Conservation (phyloP, 75 land plant species). For the Picea sitchensis region DNA sequence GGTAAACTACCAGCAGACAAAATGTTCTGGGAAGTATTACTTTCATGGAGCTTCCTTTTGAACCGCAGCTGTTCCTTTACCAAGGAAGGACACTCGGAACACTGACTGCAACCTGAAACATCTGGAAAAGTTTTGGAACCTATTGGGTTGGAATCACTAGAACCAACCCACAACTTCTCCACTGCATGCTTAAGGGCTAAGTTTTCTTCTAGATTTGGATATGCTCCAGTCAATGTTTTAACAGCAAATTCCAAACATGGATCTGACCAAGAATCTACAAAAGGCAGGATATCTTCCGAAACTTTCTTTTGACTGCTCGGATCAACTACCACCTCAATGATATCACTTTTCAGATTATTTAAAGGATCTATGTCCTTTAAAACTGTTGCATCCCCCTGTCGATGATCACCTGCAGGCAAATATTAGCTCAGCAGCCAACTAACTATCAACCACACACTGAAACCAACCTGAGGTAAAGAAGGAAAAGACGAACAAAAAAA, state of each 20-base stretch:
- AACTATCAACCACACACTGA: background rate
- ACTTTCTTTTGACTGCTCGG: background rate
- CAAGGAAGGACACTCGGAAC: background rate
- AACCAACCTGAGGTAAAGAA: too few species aligned
- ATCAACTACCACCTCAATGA: background rate
- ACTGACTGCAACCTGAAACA: background rate
- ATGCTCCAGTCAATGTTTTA: slow-evolving; percentile 3
- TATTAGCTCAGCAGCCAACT: slow-evolving; percentile 5
- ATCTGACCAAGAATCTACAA: slow-evolving; percentile 6
- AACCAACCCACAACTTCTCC: background rate
- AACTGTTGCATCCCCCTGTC: slow-evolving; percentile 3
- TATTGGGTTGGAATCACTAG: background rate
- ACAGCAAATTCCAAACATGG: slow-evolving; percentile 6
- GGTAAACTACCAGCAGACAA: slow-evolving; percentile 8
- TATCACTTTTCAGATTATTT: background rate
- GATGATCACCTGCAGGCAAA: slow-evolving; percentile 10
- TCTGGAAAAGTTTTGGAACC: background rate
- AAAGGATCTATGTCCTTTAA: background rate
- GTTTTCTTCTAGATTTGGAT: slow-evolving; percentile 10
- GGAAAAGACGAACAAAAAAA: too few species aligned
- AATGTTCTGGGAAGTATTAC: background rate
- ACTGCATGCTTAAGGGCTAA: background rate
- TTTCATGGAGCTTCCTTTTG: too few species aligned
- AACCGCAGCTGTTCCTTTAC: background rate
- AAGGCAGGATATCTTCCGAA: background rate